Evolutionary conservation across 1,284 basidiomycete species (phyloP).

Genomic region (Hemileia vastatrix): DNA sequence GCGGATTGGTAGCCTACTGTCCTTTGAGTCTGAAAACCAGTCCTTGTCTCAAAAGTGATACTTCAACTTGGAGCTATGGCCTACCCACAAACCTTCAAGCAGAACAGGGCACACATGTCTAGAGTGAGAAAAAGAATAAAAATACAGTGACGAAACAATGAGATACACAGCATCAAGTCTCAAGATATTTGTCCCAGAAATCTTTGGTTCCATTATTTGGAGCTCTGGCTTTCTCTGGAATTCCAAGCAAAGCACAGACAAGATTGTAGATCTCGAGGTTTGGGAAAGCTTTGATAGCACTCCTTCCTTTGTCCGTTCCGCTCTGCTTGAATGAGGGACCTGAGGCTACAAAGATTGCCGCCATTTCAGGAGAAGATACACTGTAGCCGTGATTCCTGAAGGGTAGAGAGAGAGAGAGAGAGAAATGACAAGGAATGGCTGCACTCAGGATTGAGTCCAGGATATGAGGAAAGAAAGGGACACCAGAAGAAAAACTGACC

Average conservation of each 20-base stretch:
- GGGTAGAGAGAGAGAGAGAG: too few species aligned
- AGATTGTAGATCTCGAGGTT: conserved; percentile 18
- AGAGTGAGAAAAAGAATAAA: too few species aligned
- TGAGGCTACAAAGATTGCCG: conserved; percentile 8
- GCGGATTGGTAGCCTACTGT: too few species aligned
- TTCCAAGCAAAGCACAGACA: conserved; percentile 1
- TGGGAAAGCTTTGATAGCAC: conserved; percentile 1
- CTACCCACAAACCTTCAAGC: too few species aligned
- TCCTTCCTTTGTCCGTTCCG: background rate
- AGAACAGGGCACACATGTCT: too few species aligned
- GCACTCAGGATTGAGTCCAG: background rate
- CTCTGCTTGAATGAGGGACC: conserved; percentile 15
- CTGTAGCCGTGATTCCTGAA: conserved; percentile 19
- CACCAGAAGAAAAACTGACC: background rate
- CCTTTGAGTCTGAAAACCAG: too few species aligned
- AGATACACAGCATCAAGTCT: too few species aligned
- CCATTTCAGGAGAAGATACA: conserved; percentile 3
- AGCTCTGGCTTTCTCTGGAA: background rate
- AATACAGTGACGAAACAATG: too few species aligned
- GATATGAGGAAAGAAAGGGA: too few species aligned
- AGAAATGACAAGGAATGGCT: background rate
- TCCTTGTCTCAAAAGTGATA: too few species aligned
- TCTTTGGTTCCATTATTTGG: conserved; percentile 5
- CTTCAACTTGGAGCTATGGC: too few species aligned
- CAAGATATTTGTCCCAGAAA: conserved; percentile 17